Evolutionary conservation across 2,329 filamentous ascomycete species (phyloP).

Genomic region (Dactylellina cionopaga): DNA sequence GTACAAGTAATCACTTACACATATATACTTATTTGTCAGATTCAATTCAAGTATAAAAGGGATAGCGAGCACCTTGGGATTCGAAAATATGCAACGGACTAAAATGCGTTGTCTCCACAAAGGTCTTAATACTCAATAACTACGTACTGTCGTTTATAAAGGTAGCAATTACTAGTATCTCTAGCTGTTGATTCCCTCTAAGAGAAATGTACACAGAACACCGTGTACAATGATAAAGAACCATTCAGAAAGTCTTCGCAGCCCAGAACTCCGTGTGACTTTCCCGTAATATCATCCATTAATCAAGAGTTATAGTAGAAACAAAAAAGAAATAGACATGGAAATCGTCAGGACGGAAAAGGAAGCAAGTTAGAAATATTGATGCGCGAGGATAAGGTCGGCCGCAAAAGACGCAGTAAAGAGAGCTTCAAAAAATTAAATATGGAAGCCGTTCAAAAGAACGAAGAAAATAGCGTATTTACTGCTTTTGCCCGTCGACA

Average conservation of each 20-base stretch:
- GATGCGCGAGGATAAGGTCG: not conserved
- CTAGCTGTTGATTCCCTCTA: not conserved
- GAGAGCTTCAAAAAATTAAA: not conserved
- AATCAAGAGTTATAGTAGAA: constrained; percentile 36
- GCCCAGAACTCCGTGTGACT: constrained; percentile 52
- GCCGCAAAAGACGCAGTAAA: not conserved
- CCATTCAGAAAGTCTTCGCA: constrained; percentile 49
- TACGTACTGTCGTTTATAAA: too few relatives aligned
- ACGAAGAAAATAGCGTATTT: constrained; percentile 57
- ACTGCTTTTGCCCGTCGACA: constrained; percentile 78
- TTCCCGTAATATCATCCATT: constrained; percentile 51
- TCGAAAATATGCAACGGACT: too few relatives aligned
- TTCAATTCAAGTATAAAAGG: too few relatives aligned
- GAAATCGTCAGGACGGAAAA: too few relatives aligned
- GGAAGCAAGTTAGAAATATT: not conserved
- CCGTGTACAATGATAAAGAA: not conserved
- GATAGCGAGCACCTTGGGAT: too few relatives aligned
- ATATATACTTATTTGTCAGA: too few relatives aligned
- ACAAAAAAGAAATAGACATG: not conserved
- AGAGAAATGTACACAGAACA: not conserved
- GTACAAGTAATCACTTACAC: too few relatives aligned
- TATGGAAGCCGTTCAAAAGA: not conserved
- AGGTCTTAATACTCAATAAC: too few relatives aligned
- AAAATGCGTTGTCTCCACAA: too few relatives aligned
- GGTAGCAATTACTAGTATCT: not conserved